These are phyloP conservation scores for Ocimum tenuiflorum DNA, from an alignment of 257 asterid genomes.

Conservation along the genomic window DNA sequence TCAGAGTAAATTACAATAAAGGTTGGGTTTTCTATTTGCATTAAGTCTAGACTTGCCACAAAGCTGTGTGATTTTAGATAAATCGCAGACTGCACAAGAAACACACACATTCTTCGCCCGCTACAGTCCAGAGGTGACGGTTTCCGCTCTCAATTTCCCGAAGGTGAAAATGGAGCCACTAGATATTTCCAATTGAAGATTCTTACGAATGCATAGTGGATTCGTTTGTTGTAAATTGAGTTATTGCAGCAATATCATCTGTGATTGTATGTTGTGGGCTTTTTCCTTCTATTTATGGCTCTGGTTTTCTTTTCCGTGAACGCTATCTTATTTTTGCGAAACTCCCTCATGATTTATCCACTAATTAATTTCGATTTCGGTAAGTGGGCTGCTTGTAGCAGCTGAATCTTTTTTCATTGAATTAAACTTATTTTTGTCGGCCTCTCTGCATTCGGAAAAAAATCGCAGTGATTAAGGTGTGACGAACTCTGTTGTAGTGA, in stretches of 20 bases:
- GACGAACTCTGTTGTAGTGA: slow-evolving; percentile 7
- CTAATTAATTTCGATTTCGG: background rate
- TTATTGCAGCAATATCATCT: background rate
- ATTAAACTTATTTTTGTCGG: slow-evolving; percentile 1
- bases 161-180: background rate
- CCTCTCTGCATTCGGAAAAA: background rate
- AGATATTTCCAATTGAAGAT: background rate
- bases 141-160: background rate
- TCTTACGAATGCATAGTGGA: background rate
- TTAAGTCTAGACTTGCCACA: background rate
- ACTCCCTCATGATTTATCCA: background rate
- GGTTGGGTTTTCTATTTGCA: background rate
- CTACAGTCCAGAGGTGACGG: background rate
- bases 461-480: background rate
- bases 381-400: background rate
- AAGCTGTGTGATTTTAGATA: slow-evolving; percentile 19
- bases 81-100: background rate
- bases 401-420: slow-evolving; percentile 8
- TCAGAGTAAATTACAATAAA: too few species aligned
- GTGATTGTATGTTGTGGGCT: background rate
- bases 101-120: background rate
- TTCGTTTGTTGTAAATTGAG: background rate
- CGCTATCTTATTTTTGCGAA: background rate
- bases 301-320: background rate
- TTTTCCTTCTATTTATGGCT: background rate